Percentiles rank a stretch among this genome's conserved stretches.
phyloP scores from a whole-genome alignment of 495 filamentous ascomycete species.

The Tricharina praecox region DNA sequence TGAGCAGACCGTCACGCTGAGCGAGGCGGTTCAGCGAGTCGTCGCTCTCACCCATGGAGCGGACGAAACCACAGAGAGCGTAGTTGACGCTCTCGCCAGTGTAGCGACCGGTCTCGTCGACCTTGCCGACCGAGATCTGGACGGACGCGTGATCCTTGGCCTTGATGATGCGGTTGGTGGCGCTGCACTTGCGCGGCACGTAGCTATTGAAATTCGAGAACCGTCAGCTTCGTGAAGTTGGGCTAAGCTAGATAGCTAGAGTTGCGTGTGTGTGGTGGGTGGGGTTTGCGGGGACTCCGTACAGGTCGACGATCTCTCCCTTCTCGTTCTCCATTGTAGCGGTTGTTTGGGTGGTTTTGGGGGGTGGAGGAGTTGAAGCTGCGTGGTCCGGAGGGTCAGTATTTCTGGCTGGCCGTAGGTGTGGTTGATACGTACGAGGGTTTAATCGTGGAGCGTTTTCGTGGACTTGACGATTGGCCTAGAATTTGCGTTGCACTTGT shows the following conservation, averaged over 20 bases:
- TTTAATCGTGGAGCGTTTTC: too few relatives aligned
- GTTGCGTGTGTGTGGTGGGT: background rate
- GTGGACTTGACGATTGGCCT: too few relatives aligned
- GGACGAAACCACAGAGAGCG: conserved; percentile 93
- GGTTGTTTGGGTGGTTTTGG: conserved; percentile 17
- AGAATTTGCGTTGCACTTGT: too few relatives aligned
- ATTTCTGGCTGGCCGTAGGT: too few relatives aligned
- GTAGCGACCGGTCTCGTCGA: conserved; percentile 95
- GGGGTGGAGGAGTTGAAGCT: too few relatives aligned
- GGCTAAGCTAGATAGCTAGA: too few relatives aligned
- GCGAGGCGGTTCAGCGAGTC: conserved; percentile 89
- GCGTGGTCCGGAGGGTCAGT: too few relatives aligned
- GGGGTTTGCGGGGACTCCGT: conserved; percentile 29
- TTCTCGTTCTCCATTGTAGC: conserved; percentile 88
- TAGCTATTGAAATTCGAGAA: conserved; percentile 66
- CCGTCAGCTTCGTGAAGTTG: too few relatives aligned
- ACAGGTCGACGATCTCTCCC: conserved; percentile 99
- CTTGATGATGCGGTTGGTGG: conserved; percentile 96
- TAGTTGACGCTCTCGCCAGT: conserved; percentile 95
- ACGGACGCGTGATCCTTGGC: conserved; percentile 94
- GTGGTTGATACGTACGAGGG: too few relatives aligned
- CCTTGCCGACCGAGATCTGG: conserved; percentile 79
- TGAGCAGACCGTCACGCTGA: conserved; percentile 89
- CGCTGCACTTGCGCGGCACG: conserved; percentile 96
- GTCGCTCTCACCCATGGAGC: conserved; percentile 93